phyloP scores from a whole-genome alignment of 345 rosid genomes.

The Eucalyptus erythrocorys region DNA sequence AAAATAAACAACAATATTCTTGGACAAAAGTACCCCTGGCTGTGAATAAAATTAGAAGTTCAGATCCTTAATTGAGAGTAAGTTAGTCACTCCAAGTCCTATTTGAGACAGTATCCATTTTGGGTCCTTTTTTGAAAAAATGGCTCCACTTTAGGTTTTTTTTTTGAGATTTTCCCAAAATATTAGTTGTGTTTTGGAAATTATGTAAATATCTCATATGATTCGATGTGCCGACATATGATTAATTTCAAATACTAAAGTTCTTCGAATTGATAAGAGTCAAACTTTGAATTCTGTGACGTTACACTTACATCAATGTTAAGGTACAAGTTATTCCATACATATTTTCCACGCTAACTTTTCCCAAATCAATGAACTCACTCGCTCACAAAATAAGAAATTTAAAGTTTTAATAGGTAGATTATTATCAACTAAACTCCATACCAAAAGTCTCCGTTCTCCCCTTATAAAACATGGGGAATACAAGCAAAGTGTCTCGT shows the following conservation, averaged over 20 bases:
- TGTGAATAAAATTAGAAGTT: too few species aligned
- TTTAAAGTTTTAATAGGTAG: neutral
- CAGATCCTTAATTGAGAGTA: too few species aligned
- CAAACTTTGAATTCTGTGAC: neutral
- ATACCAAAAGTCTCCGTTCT: neutral
- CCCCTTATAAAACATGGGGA: neutral
- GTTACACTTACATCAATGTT: neutral
- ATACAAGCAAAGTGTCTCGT: neutral
- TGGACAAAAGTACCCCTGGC: too few species aligned
- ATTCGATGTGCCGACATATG: accelerated
- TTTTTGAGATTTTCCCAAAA: too few species aligned
- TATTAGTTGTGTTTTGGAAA: neutral
- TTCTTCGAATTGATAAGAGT: neutral
- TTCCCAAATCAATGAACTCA: neutral
- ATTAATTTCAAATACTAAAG: neutral
- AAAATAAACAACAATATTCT: too few species aligned
- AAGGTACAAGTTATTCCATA: accelerated
- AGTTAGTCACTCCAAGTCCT: too few species aligned
- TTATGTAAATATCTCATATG: neutral
- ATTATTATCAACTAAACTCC: neutral
- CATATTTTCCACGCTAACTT: neutral
- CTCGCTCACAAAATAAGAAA: neutral
- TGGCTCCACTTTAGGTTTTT: too few species aligned
- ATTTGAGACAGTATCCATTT: too few species aligned
- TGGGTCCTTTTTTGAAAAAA: too few species aligned